A percentile compares a stretch with the other conserved stretches of the same genome.
Conservation (phyloP, 768 basidiomycete genomes). For the Daedaleopsis sinensis region DNA sequence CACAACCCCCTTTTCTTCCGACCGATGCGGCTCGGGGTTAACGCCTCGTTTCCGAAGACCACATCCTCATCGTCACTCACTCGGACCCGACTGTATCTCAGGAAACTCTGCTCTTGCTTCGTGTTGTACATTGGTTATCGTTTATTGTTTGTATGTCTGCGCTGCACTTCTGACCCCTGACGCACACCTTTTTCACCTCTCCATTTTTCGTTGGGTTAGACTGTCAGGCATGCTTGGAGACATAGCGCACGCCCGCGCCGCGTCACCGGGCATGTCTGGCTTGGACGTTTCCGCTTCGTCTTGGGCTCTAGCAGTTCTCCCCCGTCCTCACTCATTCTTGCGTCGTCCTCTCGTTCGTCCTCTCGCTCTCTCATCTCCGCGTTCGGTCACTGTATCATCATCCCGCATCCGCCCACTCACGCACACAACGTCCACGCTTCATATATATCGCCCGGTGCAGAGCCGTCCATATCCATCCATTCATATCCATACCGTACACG, state of each 20-base stretch:
- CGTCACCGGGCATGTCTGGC: neutral
- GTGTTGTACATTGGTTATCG: conserved; percentile 17
- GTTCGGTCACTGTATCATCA: conserved; percentile 12
- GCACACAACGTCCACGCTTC: conserved; percentile 18
- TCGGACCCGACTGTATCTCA: conserved; percentile 15
- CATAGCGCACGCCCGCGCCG: neutral
- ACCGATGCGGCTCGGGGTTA: conserved; percentile 12
- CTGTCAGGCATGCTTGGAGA: conserved; percentile 1
- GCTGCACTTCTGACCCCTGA: conserved; percentile 7
- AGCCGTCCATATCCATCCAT: neutral
- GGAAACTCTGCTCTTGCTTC: neutral
- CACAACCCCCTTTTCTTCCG: conserved; percentile 1
- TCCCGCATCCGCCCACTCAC: conserved; percentile 9
- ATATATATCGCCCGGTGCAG: conserved; percentile 3
- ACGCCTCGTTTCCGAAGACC: conserved; percentile 3
- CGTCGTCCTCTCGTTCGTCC: conserved; percentile 17
- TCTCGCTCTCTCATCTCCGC: conserved; percentile 7
- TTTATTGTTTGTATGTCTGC: conserved; percentile 22
- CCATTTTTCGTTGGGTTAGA: conserved; percentile 8
- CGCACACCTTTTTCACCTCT: conserved; percentile 3
- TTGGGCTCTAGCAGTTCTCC: neutral
- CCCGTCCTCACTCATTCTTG: neutral
- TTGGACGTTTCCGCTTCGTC: conserved; percentile 5
- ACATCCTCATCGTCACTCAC: conserved; percentile 9
- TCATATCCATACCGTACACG: conserved; percentile 18